Conservation (phyloP, 768 basidiomycete genomes). For the Tulasnella sp. region DNA sequence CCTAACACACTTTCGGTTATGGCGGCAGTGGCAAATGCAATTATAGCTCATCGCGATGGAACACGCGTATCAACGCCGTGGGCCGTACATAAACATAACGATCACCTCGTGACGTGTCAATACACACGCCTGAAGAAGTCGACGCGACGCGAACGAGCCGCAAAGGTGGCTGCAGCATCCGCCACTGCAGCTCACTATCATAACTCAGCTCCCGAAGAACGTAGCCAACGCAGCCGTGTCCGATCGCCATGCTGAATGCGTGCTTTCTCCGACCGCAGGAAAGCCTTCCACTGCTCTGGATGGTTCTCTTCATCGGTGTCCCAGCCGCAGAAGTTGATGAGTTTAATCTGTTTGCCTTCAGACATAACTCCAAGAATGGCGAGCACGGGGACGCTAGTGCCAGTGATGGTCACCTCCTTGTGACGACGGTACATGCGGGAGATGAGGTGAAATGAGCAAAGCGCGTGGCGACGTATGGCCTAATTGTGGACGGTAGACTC, state of each 20-base stretch:
- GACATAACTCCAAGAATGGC: constrained; percentile 7
- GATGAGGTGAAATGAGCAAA: too few relatives aligned
- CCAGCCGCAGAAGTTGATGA: constrained; percentile 3
- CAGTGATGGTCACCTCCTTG: too few relatives aligned
- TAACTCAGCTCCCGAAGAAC: constrained; percentile 6
- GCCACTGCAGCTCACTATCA: neutral
- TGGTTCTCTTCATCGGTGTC: neutral
- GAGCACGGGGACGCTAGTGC: neutral
- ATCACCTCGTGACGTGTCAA: too few relatives aligned
- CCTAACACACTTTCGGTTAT: too few relatives aligned
- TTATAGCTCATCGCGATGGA: too few relatives aligned
- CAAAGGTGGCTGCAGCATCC: too few relatives aligned
- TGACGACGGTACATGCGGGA: too few relatives aligned
- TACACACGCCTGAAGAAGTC: neutral
- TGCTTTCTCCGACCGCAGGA: constrained; percentile 5
- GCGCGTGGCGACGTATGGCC: too few relatives aligned
- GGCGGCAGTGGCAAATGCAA: too few relatives aligned
- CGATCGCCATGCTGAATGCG: neutral
- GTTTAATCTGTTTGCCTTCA: constrained; percentile 6
- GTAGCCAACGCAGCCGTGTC: constrained; percentile 5
- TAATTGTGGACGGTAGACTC: too few relatives aligned
- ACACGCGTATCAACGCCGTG: neutral
- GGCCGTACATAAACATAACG: too few relatives aligned
- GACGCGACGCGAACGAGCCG: neutral
- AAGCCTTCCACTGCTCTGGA: constrained; percentile 5